Evolutionary conservation across 2,329 filamentous ascomycete species (phyloP).

Genomic region (Podosphaera xanthii): DNA sequence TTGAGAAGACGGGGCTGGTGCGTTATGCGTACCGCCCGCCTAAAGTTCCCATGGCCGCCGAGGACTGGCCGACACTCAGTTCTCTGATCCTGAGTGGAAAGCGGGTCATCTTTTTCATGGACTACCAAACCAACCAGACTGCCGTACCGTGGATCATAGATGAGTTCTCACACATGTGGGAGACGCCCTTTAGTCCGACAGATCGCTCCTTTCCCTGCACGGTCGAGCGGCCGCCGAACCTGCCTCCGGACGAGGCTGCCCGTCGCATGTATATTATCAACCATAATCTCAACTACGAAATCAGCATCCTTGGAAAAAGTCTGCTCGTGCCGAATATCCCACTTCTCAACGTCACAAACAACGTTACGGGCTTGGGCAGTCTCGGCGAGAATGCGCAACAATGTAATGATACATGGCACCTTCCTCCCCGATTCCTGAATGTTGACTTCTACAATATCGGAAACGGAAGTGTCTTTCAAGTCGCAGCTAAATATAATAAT

Average conservation of each 20-base stretch:
- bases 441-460: slow-evolving; percentile 60
- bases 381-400: slow-evolving; percentile 39
- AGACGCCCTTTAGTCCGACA: slow-evolving; percentile 49
- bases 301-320: slow-evolving; percentile 38
- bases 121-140: slow-evolving; percentile 58
- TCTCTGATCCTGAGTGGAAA: slow-evolving; percentile 50
- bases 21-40: slow-evolving; percentile 53
- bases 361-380: slow-evolving; percentile 37
- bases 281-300: slow-evolving; percentile 70
- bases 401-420: slow-evolving; percentile 38
- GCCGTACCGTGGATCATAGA: slow-evolving; percentile 67
- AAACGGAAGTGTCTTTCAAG: slow-evolving; percentile 54
- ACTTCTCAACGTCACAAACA: slow-evolving; percentile 50
- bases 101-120: slow-evolving; percentile 60
- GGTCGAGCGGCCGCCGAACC: slow-evolving; percentile 49
- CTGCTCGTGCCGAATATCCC: slow-evolving; percentile 52
- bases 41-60: slow-evolving; percentile 42
- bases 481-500: slow-evolving; percentile 46
- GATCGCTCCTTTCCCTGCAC: slow-evolving; percentile 50
- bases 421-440: slow-evolving; percentile 54
- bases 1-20: slow-evolving; percentile 48
- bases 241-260: slow-evolving; percentile 28
- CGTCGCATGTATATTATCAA: slow-evolving; percentile 62
- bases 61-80: slow-evolving; percentile 66
- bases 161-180: slow-evolving; percentile 74